Evolutionary conservation across 2,329 filamentous ascomycete genomes (phyloP), one percentile per base, ranked within the genome.

Genomic region (Aspergillus aculeatinus): DNA sequence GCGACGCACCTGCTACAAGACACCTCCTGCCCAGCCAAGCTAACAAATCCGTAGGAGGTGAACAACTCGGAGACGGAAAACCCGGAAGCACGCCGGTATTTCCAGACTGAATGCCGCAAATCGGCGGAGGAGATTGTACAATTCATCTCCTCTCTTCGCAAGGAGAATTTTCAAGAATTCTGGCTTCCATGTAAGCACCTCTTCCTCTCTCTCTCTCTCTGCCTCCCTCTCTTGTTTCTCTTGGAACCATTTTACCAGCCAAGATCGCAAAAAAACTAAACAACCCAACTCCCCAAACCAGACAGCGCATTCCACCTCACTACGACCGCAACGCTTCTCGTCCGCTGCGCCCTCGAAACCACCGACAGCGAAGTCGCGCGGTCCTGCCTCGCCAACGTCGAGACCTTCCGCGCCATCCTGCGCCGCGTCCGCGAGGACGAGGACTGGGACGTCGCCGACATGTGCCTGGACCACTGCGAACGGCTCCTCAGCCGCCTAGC

Each of bases 391-490:
- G 59, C 74, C 6, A 80, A 80, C 27, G 80, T 83, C 2, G 77
- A 83, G 59, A 76, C 75, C 2, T 74, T 83, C 48, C 79, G 81
- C 42, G 74, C 76, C 7, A 78, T 81, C 33, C 77, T 84, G 7
- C 78, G 79, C 47, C 73, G 76, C 51, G 80, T 81, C 23, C 74
- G 77, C 14, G 78, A 80, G 31, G 79, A 82, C 54, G 79, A 82
- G 65, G 79, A 82, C 53, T 85, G 83, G 82, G 83, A 85, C 62
- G 77, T 85, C 9, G 82, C 82, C 7, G 79, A 82, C 52, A 83
- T 83, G 70, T 83, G 81, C 49, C 70, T 85, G 3, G 81, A 84
- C 47, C 77, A 80, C 66, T 80, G 78, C 67, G 79, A 80, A 59
- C 72, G 73, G 29, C 77, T 80, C 55, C 70, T 80, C 63, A 76